Percentiles rank a stretch among this genome's conserved stretches.
Evolutionary conservation across 202 grass and related monocot genomes (phyloP).

Genomic region (Panicum virgatum): DNA sequence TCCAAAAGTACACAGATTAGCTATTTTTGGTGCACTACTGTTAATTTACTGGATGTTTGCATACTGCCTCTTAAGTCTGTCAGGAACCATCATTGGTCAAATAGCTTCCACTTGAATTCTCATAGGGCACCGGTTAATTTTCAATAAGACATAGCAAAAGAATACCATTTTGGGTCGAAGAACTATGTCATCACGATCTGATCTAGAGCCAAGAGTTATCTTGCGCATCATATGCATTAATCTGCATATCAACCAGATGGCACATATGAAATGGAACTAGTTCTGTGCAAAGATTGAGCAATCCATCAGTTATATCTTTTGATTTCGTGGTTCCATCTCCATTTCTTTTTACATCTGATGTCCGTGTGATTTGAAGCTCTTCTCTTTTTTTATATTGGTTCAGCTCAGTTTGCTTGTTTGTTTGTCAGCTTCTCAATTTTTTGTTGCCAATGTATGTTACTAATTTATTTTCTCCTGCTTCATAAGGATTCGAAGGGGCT

Average conservation of each 20-base stretch:
- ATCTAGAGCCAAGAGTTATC: background rate
- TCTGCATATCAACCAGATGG: background rate
- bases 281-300: background rate
- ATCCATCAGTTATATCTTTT: background rate
- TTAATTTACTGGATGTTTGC: background rate
- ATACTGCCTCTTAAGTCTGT: background rate
- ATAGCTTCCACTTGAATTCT: background rate
- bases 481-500: slow-evolving; percentile 59
- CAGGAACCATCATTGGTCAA: background rate
- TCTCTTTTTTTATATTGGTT: slow-evolving; percentile 17
- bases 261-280: slow-evolving; percentile 10
- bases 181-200: background rate
- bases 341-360: background rate
- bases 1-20: background rate
- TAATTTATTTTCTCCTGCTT: slow-evolving; percentile 43
- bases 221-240: background rate
- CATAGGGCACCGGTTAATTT: background rate
- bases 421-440: background rate
- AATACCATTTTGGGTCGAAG: background rate
- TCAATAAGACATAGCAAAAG: background rate
- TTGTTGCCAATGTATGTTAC: slow-evolving; percentile 26
- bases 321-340: slow-evolving; percentile 2
- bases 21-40: background rate
- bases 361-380: slow-evolving; percentile 26
- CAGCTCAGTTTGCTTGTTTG: slow-evolving; percentile 9